Conservation (phyloP, 805 yeast species). For the Wickerhamiella australiensis region DNA sequence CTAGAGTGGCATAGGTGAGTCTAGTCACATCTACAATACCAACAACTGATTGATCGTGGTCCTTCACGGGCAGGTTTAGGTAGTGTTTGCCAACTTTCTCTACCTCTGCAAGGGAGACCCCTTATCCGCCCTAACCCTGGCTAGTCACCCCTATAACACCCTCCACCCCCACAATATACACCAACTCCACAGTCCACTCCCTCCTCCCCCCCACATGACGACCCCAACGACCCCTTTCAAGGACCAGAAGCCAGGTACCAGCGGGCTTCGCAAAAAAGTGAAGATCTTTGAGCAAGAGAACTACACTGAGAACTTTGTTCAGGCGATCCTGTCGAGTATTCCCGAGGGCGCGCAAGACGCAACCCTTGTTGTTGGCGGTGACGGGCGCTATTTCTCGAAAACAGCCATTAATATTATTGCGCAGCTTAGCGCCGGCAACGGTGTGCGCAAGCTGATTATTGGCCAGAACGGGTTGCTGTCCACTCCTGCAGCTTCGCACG, state of each 20-base stretch:
- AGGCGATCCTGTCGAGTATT: constrained; percentile 69
- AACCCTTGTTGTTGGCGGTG: constrained; percentile 87
- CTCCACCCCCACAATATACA: background rate
- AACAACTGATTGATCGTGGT: constrained; percentile 44
- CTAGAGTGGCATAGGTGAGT: constrained; percentile 71
- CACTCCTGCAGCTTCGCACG: constrained; percentile 93
- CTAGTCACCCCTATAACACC: too few species aligned
- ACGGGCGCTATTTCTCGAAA: constrained; percentile 85
- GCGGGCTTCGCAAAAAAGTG: constrained; percentile 90
- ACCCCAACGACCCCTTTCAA: constrained; percentile 59
- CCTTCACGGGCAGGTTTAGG: constrained; percentile 71
- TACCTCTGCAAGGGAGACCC: too few species aligned
- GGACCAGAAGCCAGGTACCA: constrained; percentile 97
- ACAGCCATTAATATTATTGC: constrained; percentile 71
- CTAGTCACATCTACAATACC: constrained; percentile 81
- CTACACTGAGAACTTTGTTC: constrained; percentile 90
- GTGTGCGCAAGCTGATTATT: constrained; percentile 69
- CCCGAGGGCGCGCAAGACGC: constrained; percentile 77
- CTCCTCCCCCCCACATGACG: background rate
- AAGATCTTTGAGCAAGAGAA: constrained; percentile 63
- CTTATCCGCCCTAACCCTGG: too few species aligned
- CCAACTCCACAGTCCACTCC: background rate
- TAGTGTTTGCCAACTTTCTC: too few species aligned
- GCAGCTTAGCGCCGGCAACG: constrained; percentile 79
- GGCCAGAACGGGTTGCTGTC: constrained; percentile 84